Percentiles rank a stretch among this genome's conserved stretches.
Conservation (phyloP, 2,329 filamentous ascomycete species). For the Colletotrichum salicis region DNA sequence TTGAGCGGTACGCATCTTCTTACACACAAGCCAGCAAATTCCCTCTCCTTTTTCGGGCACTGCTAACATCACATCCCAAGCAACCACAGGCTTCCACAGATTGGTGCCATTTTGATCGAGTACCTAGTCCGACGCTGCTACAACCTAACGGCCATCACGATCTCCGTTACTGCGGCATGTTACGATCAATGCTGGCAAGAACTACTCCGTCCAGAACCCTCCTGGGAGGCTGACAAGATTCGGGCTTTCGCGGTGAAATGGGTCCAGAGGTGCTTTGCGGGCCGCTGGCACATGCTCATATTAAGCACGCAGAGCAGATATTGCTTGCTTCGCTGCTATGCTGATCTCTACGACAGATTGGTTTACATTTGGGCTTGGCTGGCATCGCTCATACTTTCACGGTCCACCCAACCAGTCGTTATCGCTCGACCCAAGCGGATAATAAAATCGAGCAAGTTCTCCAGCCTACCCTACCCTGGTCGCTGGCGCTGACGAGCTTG, state of each 20-base stretch:
- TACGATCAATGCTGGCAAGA: background rate
- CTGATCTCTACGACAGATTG: slow-evolving; percentile 5
- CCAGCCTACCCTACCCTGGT: background rate
- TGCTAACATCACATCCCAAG: background rate
- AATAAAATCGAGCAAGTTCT: slow-evolving; percentile 15
- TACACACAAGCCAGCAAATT: background rate
- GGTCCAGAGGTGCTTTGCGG: slow-evolving; percentile 9
- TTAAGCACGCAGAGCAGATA: slow-evolving; percentile 8
- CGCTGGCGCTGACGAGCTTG: background rate
- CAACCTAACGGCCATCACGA: background rate
- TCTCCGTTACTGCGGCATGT: background rate
- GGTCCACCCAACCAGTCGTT: slow-evolving; percentile 17
- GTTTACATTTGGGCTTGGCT: background rate
- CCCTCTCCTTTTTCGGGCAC: background rate
- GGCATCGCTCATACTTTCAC: background rate
- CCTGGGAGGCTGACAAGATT: slow-evolving; percentile 10
- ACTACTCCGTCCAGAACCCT: background rate
- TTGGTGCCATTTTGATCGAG: background rate
- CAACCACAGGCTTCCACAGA: background rate
- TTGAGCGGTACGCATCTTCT: slow-evolving; percentile 1
- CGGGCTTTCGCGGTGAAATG: background rate
- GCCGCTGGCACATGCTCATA: slow-evolving; percentile 7
- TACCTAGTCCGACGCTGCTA: background rate
- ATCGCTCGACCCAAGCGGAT: slow-evolving; percentile 12
- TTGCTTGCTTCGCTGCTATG: slow-evolving; percentile 21